Evolutionary conservation across 495 filamentous ascomycete species (phyloP).

Genomic region (Friedmanniomyces simplex): DNA sequence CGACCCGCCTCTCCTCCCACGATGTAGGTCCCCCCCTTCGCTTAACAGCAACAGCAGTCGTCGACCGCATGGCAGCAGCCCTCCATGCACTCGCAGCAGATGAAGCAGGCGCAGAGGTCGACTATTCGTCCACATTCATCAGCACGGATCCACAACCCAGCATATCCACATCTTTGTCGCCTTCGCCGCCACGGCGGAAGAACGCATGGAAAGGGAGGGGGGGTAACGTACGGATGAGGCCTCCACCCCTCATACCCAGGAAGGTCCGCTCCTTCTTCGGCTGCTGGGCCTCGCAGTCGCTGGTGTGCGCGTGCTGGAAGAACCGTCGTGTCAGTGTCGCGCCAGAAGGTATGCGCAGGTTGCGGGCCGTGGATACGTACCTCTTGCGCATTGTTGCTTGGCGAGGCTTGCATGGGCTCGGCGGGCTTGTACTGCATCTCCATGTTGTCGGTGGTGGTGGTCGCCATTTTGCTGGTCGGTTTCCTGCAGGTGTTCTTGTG

Average conservation of each 20-base stretch:
- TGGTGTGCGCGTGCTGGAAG: neutral
- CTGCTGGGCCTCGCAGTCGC: neutral
- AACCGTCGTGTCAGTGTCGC: neutral
- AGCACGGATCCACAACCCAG: neutral
- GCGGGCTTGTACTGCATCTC: conserved; percentile 5
- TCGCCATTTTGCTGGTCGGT: neutral
- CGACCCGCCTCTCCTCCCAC: no score
- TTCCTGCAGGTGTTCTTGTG: no score
- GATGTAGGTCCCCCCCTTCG: no score
- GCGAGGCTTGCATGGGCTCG: neutral
- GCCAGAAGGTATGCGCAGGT: neutral
- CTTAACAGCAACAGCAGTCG: conserved; percentile 15
- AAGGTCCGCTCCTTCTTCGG: conserved; percentile 2
- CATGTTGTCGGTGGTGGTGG: neutral
- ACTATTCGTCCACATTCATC: neutral
- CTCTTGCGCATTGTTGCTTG: conserved; percentile 1
- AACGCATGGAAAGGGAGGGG: no score
- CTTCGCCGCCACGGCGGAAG: neutral
- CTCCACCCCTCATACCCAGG: conserved; percentile 11
- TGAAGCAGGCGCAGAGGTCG: conserved; percentile 16
- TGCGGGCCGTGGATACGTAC: neutral
- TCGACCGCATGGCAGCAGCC: conserved; percentile 13
- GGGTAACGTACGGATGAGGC: conserved; percentile 3
- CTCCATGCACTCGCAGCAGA: conserved; percentile 17
- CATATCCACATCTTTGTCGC: no score